Base-by-base conservation (phyloP, 345 rosid species). In the Hypericum perforatum region DNA sequence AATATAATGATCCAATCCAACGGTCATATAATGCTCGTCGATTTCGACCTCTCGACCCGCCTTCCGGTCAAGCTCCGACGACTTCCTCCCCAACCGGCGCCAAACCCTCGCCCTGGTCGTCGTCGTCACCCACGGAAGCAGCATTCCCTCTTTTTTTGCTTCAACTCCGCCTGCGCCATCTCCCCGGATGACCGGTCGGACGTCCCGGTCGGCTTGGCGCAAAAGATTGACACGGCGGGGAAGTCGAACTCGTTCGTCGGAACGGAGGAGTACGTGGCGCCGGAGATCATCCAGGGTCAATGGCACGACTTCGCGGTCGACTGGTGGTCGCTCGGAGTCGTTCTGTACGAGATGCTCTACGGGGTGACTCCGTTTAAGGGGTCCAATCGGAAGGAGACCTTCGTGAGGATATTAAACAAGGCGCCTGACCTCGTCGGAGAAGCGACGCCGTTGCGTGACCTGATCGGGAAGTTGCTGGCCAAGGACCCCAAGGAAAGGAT, bases 281-380 rank as follows among this genome's bases (percentile, higher is more conserved):
- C 48, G 48, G 48, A 44, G 60, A 55, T 90, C 51, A 73, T 90
- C 46, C 62, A 57, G 44, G 97, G 89, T 37, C 47, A 67, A 8
- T 95, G 97, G 41, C 98, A 91, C 59, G 92, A 84, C 43, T 91
- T 81, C 48, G 81, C 85, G 12, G 95, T 82, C 3, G 98, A 91
- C 54, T 84, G 84, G 95, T 87, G 98, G 98, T 86, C 94, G 11
- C 63, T 91, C 2, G 98, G 98, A 13, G 66, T 91, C 37, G 76
- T 91, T 41, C 68, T 91, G 6, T 74, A 91, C 66, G 98, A 91
- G 74, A 91, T 91, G 98, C 55, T 91, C 59, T 84, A 91, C 41
- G 96, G 96, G 7, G 39, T 32, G 70, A 86, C 97, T 50, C 95
- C 97, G 63, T 90, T 86, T 56, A 77, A 56, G 6, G 97, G 94